Evolutionary conservation across 371 early-diverging fungal genomes (phyloP).

Genomic region (Syncephalastrum racemosum): DNA sequence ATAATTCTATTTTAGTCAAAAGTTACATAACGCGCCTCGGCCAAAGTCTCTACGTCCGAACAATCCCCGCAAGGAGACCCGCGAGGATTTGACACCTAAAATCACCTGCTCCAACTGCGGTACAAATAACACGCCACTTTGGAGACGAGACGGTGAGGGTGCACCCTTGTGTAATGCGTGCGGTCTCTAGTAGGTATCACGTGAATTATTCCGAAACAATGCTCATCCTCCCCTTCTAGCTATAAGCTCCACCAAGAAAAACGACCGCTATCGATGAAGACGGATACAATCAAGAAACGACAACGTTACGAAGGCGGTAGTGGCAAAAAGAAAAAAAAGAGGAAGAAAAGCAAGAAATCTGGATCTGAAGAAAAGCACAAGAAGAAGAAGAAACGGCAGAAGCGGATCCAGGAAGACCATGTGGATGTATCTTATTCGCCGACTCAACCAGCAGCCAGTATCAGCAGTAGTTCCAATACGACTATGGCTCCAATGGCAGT

Average conservation of each 20-base stretch:
- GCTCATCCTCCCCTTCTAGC: conserved; percentile 6
- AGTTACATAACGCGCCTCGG: conserved; percentile 71
- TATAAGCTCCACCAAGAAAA: conserved; percentile 83
- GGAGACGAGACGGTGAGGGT: conserved; percentile 89
- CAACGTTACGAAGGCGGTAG: conserved; percentile 63
- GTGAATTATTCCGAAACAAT: not conserved
- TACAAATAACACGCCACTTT: conserved; percentile 90
- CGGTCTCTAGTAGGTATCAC: conserved; percentile 79
- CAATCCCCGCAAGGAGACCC: conserved; percentile 16
- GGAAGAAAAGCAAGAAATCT: conserved; percentile 15
- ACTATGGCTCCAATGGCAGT: not conserved
- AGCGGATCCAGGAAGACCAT: not conserved
- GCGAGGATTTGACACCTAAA: conserved; percentile 27
- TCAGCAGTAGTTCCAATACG: conserved; percentile 2
- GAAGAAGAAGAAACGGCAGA: conserved; percentile 13
- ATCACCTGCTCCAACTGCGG: conserved; percentile 84
- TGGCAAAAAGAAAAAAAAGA: conserved; percentile 16
- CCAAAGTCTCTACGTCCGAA: conserved; percentile 40
- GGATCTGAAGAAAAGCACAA: not conserved
- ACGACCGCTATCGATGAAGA: conserved; percentile 79
- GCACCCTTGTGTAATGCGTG: conserved; percentile 94
- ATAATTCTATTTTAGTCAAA: conserved; percentile 25
- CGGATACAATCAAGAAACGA: conserved; percentile 82
- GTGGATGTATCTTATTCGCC: no score
- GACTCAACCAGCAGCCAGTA: not conserved